Evolutionary conservation across 805 yeast genomes (phyloP), one percentile per base, ranked within the genome.

Genomic region (Hermanozyma aechmeae): DNA sequence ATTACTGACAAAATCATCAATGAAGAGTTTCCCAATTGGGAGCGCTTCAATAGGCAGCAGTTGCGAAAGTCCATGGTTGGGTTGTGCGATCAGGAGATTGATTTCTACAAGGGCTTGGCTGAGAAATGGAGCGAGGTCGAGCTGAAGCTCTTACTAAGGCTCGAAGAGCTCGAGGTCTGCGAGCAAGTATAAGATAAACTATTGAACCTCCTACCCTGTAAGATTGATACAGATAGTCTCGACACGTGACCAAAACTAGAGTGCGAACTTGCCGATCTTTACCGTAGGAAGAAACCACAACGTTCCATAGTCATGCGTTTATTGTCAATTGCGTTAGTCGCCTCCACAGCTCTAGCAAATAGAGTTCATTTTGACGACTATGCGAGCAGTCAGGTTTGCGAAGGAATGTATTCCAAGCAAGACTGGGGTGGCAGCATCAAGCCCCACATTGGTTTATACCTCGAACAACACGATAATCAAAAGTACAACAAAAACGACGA

Each of bases 371-470:
- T 84, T 38, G 67, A 69, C 26, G 51, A 68, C 11, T 54, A 33
- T 4, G 16, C 45, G 8, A 57, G 70, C 27, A 63, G 77, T 12
- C 92, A 83, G 45, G 73, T 73, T 15, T 89, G 98, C 52, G 68
- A 86, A 4, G 98, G 98, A 20, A 79, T 89, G 76, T 89, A 89
- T 57, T 71, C 87, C 32, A 77, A 76, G 43, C 64, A 73, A 26
- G 94, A 87, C 47, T 83, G 94, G 87, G 80, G 85, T 27, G 98
- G 98, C 20, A 64, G 68, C 15, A 55, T 61, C 7, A 77, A 73
- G 34, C 86, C 93, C 5, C 60, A 48, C 24, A 56, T 61, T 16
- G 56, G 46, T 16, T 34, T 65, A 26, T 42, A 43, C 15, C 52
- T 58, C 26, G 38, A 37, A 13, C 41, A 43, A 15, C 56, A 40